These are phyloP conservation scores for Venturia nashicola DNA, from an alignment of 2,329 filamentous ascomycete species.

Conservation along the genomic window DNA sequence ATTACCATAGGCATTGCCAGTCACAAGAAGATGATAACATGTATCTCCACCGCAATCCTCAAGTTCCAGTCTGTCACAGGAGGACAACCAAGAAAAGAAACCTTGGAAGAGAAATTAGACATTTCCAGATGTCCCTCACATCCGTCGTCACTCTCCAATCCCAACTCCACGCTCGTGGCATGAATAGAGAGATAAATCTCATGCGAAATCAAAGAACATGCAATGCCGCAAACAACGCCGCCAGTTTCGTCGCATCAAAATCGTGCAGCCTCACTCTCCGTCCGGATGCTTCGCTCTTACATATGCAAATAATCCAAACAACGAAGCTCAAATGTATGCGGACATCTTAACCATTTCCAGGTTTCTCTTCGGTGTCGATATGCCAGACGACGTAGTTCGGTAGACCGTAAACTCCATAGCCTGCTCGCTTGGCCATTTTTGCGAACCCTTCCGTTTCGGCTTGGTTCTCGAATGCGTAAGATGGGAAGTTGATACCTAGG, in stretches of 20 bases:
- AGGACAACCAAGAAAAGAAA: background rate
- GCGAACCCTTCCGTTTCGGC: slow-evolving; percentile 98
- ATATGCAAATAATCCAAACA: background rate
- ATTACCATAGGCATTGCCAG: background rate
- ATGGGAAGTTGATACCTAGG: slow-evolving; percentile 89
- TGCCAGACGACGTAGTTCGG: slow-evolving; percentile 99
- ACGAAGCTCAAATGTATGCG: background rate
- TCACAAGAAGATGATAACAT: background rate
- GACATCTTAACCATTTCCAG: slow-evolving; percentile 49
- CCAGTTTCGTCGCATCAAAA: background rate
- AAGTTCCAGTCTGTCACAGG: background rate
- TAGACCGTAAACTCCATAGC: slow-evolving; percentile 81
- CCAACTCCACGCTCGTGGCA: background rate
- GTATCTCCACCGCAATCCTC: background rate
- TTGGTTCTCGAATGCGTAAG: slow-evolving; percentile 96
- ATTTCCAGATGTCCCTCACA: background rate
- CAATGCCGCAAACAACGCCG: background rate
- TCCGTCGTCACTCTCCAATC: background rate
- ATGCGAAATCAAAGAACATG: background rate
- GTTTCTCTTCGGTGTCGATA: slow-evolving; percentile 91
- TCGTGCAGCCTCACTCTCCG: background rate
- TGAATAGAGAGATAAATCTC: background rate
- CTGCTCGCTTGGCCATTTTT: slow-evolving; percentile 94
- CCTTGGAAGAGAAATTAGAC: background rate
- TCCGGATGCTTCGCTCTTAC: background rate